Evolutionary conservation across 352 stramenopile genomes (phyloP), one percentile per base, ranked within the genome.

Genomic region (Phytophthora sp.): DNA sequence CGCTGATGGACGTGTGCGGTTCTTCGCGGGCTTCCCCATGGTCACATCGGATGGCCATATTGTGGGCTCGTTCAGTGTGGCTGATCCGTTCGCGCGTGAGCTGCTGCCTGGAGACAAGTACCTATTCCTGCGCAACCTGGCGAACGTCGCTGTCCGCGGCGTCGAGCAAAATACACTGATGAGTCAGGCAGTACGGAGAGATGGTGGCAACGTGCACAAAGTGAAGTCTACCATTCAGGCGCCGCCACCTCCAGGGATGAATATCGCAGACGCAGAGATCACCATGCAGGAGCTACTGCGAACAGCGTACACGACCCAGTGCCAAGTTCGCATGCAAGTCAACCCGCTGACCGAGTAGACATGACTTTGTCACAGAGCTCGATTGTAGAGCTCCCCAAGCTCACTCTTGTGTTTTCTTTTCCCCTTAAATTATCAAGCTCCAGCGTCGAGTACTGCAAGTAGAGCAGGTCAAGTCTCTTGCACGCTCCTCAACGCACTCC

Each of bases 201-300:
- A 69, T 36, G 68, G 62, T 3, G 57, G 63, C 13, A 72, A 71
- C 24, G 39, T 69, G 18, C 54, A 69, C 51, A 59, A 69, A 11
- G 72, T 71, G n/a, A 62, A 73, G 16, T 77, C 67, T 11, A 68
- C 67, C 13, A 74, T 81, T 20, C 77, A 80, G 27, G 70, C 76
- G 3, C 71, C 81, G 1, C 66, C 74, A 16, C 69, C 84, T 42
- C 69, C 78, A 20, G 70, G 79, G 8, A 89, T 93, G 82, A 83
- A 93, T 69, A 60, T 85, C 15, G 63, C 65, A 15, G 74, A 91
- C 29, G 84, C 83, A 16, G 78, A 90, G 50, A 45, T 88, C 50
- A 93, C 83, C 15, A 95, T 95, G 86, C 86, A 93, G 73, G 83
- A 95, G 65, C 67, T 95, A 38, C 71, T 95, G 35, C 81, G 84